These are phyloP conservation scores for Dictyostelium capitatum DNA, from an alignment of 78 protist genomes.

Conservation along the genomic window DNA sequence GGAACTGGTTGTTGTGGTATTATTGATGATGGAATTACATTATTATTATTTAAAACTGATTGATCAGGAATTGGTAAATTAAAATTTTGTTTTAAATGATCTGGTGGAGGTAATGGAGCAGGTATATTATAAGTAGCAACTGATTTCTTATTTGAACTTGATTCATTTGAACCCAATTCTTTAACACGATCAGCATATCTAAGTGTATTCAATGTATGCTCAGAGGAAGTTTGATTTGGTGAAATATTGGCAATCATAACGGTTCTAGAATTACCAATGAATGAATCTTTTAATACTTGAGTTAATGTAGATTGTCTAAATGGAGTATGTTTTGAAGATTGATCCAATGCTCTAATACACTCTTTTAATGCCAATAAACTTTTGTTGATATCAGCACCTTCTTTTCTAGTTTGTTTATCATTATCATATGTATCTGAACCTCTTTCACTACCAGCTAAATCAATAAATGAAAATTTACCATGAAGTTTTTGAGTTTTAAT, in stretches of 20 bases:
- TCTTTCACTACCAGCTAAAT: constrained; percentile 96
- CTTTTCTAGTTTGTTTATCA: constrained; percentile 94
- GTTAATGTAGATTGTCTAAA: constrained; percentile 95
- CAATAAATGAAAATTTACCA: constrained; percentile 95
- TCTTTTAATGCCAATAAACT: constrained; percentile 96
- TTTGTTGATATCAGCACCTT: constrained; percentile 97
- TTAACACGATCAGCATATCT: constrained; percentile 96
- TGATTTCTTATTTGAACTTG: constrained; percentile 21
- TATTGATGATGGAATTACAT: neutral
- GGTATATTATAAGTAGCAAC: constrained; percentile 70
- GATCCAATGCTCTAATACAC: constrained; percentile 96
- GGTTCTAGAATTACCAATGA: constrained; percentile 93
- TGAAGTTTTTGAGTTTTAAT: constrained; percentile 4
- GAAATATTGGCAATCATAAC: constrained; percentile 96
- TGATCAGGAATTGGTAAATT: neutral
- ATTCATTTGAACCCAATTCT: constrained; percentile 73
- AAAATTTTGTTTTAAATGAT: constrained; percentile 41
- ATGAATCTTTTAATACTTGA: constrained; percentile 95
- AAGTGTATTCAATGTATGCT: constrained; percentile 96
- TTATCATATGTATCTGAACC: constrained; percentile 92
- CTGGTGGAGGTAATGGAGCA: constrained; percentile 77
- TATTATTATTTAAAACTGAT: neutral
- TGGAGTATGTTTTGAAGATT: constrained; percentile 88
- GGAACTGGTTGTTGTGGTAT: neutral
- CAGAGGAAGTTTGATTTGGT: constrained; percentile 88